Percentiles rank a stretch among this genome's conserved stretches.
Evolutionary conservation across 2,329 filamentous ascomycete genomes (phyloP).

Genomic region (Penicillium sclerotigenum): DNA sequence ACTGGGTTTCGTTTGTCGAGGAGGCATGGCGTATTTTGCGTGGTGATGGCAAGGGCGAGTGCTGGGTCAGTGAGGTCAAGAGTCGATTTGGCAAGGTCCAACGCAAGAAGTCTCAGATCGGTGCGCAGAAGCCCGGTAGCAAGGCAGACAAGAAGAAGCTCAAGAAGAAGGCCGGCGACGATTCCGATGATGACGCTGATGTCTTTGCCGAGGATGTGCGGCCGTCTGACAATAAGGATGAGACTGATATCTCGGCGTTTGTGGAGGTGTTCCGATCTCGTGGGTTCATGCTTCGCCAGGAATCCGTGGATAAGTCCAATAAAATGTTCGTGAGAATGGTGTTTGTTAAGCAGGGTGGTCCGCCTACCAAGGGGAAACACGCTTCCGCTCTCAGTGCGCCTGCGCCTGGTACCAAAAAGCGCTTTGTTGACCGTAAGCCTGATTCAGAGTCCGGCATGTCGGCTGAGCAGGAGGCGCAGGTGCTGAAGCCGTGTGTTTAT

Average conservation of each 20-base stretch:
- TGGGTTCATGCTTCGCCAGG: constrained; percentile 78
- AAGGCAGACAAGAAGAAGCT: constrained; percentile 44
- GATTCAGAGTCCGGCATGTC: constrained; percentile 54
- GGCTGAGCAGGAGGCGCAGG: constrained; percentile 61
- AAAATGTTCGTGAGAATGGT: constrained; percentile 99
- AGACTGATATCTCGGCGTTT: constrained; percentile 85
- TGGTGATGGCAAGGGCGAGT: constrained; percentile 77
- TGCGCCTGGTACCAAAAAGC: constrained; percentile 40
- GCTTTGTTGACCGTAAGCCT: constrained; percentile 56
- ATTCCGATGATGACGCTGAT: constrained; percentile 50
- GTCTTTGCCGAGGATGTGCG: constrained; percentile 50
- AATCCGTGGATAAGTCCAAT: constrained; percentile 76
- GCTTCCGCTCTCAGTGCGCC: constrained; percentile 35
- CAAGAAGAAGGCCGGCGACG: constrained; percentile 47
- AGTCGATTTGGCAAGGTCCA: constrained; percentile 71
- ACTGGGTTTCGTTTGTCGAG: constrained; percentile 95
- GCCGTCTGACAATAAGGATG: constrained; percentile 59
- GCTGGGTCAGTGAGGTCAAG: constrained; percentile 98
- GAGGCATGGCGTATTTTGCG: constrained; percentile 89
- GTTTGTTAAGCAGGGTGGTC: constrained; percentile 74
- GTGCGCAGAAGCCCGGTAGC: constrained; percentile 38
- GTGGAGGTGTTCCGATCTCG: constrained; percentile 75
- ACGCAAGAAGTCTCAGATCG: constrained; percentile 42
- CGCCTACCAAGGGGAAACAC: constrained; percentile 73
- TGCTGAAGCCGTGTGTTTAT: constrained; percentile 93